Conservation (phyloP, 1,139 yeast genomes). For the Chernovozyma sophiae-reginae region DNA sequence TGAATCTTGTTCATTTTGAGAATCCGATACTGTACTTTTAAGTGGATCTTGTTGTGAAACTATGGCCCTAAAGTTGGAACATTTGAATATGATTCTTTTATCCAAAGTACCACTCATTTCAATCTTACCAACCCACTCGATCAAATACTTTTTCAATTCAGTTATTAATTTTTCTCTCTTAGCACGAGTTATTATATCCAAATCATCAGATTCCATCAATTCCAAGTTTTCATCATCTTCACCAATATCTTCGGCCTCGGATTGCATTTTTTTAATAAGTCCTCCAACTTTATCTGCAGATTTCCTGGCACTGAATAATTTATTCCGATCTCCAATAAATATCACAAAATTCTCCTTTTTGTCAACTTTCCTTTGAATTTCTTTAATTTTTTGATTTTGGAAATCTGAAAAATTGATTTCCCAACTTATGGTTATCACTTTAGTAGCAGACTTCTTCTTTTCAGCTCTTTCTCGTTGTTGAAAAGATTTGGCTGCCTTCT, state of each 20-base stretch:
- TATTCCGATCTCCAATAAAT: slow-evolving; percentile 23
- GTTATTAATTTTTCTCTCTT: slow-evolving; percentile 12
- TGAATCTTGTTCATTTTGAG: too few relatives aligned
- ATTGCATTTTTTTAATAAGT: slow-evolving; percentile 8
- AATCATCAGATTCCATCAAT: slow-evolving; percentile 15
- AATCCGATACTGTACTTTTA: slow-evolving; percentile 9
- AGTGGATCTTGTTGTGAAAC: slow-evolving; percentile 13
- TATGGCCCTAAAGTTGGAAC: slow-evolving; percentile 9
- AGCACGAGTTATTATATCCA: slow-evolving; percentile 18
- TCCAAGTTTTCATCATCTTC: slow-evolving; percentile 8
- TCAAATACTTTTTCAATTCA: slow-evolving; percentile 22
- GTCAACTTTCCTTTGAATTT: slow-evolving; percentile 27
- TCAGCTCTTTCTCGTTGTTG: slow-evolving; percentile 28
- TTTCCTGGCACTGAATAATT: slow-evolving; percentile 12
- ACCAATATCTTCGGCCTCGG: slow-evolving; percentile 5
- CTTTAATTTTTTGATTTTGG: slow-evolving; percentile 33
- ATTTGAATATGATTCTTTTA: slow-evolving; percentile 15
- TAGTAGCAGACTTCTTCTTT: slow-evolving; percentile 36
- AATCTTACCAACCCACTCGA: slow-evolving; percentile 26
- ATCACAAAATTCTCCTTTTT: slow-evolving; percentile 34
- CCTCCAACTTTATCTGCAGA: slow-evolving; percentile 16
- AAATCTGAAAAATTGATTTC: slow-evolving; percentile 38
- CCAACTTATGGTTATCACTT: slow-evolving; percentile 34
- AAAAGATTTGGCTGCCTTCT: slow-evolving; percentile 26
- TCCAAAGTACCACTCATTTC: slow-evolving; percentile 29